Conservation (phyloP, 495 filamentous ascomycete species). For the Lindgomyces ingoldianus region DNA sequence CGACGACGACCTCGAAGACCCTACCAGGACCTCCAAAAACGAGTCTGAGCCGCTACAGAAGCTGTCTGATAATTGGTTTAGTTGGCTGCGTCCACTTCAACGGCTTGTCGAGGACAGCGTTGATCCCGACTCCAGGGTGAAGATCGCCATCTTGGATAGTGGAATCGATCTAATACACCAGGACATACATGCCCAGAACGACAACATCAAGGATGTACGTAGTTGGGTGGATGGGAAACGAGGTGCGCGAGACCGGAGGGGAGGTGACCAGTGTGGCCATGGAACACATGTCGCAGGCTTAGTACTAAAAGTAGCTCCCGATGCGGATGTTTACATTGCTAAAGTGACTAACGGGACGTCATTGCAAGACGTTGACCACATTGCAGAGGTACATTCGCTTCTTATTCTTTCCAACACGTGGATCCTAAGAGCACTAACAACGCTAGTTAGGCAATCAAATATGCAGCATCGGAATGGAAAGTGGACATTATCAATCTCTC, state of each 20-base stretch:
- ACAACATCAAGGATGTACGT: not conserved
- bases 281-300: not conserved
- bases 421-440: not conserved
- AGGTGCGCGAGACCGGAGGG: not conserved
- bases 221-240: not conserved
- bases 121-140: not conserved
- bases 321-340: not conserved
- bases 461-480: not conserved
- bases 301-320: not conserved
- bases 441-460: not conserved
- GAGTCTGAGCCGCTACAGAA: too few species aligned
- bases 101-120: not conserved
- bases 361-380: not conserved
- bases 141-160: slow-evolving; percentile 7
- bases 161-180: not conserved
- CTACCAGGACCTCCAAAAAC: not conserved
- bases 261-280: not conserved
- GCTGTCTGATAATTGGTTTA: too few species aligned
- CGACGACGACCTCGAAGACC: not conserved
- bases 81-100: too few species aligned
- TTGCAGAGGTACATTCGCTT: not conserved
- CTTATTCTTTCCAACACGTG: not conserved
- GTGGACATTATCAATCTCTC: slow-evolving; percentile 4
- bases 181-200: not conserved
- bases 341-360: not conserved